Evolutionary conservation across 768 basidiomycete genomes (phyloP).

Genomic region (Tylopilus subfusipes): DNA sequence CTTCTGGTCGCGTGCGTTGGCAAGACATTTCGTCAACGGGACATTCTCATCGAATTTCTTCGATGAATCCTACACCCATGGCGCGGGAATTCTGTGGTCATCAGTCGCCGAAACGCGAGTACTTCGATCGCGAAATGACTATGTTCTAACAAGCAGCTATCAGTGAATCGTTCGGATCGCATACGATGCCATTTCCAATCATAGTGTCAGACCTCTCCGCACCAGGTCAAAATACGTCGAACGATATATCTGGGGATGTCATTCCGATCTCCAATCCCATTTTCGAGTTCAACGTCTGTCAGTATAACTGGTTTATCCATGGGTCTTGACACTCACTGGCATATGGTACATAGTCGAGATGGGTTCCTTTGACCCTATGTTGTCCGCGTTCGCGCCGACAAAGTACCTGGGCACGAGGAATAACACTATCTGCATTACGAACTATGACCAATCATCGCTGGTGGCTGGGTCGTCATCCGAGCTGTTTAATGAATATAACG

Average conservation of each 20-base stretch:
- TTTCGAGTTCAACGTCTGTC: constrained; percentile 36
- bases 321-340: neutral
- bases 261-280: constrained; percentile 33
- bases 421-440: constrained; percentile 29
- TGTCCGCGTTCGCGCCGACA: constrained; percentile 44
- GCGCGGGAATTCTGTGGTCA: constrained; percentile 36
- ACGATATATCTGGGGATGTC: constrained; percentile 16
- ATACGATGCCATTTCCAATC: constrained; percentile 40
- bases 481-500: constrained; percentile 31
- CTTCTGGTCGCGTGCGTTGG: constrained; percentile 25
- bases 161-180: constrained; percentile 33
- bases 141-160: neutral
- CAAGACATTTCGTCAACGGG: constrained; percentile 39
- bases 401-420: constrained; percentile 44
- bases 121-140: constrained; percentile 7
- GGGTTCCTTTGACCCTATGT: constrained; percentile 41
- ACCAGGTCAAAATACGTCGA: constrained; percentile 24
- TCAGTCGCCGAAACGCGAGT: constrained; percentile 33
- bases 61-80: constrained; percentile 30
- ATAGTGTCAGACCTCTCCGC: constrained; percentile 29
- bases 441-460: constrained; percentile 34
- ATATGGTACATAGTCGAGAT: constrained; percentile 32
- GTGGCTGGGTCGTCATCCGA: constrained; percentile 41
- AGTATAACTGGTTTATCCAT: constrained; percentile 2
- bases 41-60: constrained; percentile 33